These are phyloP conservation scores for Ormosia emarginata DNA, from an alignment of 306 rosid species.

Conservation along the genomic window DNA sequence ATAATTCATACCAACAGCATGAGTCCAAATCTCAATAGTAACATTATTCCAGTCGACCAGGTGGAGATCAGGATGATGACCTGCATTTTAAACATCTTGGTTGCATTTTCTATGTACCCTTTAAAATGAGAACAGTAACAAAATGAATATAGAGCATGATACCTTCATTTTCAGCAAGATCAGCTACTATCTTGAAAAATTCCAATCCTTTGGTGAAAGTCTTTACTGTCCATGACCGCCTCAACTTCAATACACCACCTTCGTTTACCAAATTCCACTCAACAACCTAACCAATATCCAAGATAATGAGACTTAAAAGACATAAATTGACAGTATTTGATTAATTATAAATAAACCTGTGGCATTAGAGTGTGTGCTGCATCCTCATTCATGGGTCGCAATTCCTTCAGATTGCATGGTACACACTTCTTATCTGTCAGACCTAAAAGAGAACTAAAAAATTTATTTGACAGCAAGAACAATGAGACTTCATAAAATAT, in stretches of 20 bases:
- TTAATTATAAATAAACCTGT: conserved; percentile 45
- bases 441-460: conserved; percentile 29
- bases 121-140: not conserved
- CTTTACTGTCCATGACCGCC: conserved; percentile 60
- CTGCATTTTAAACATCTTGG: conserved; percentile 34
- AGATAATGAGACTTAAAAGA: not conserved
- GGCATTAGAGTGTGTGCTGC: conserved; percentile 55
- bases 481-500: not conserved
- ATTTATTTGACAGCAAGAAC: not conserved
- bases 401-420: conserved; percentile 61
- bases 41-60: conserved; percentile 84
- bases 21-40: conserved; percentile 80
- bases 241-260: conserved; percentile 55
- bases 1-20: conserved; percentile 59
- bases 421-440: conserved; percentile 74
- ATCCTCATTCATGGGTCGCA: conserved; percentile 72
- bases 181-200: conserved; percentile 58
- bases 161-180: conserved; percentile 83
- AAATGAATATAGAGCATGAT: not conserved
- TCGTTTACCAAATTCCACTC: conserved; percentile 69
- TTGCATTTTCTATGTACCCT: not conserved
- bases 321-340: not conserved
- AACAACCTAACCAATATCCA: conserved; percentile 42
- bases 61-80: conserved; percentile 91
- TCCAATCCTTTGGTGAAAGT: conserved; percentile 78